Percentiles rank a stretch among this genome's conserved stretches.
Conservation (phyloP, 169 alveolate species). For the Prorocentrum cordatum region DNA sequence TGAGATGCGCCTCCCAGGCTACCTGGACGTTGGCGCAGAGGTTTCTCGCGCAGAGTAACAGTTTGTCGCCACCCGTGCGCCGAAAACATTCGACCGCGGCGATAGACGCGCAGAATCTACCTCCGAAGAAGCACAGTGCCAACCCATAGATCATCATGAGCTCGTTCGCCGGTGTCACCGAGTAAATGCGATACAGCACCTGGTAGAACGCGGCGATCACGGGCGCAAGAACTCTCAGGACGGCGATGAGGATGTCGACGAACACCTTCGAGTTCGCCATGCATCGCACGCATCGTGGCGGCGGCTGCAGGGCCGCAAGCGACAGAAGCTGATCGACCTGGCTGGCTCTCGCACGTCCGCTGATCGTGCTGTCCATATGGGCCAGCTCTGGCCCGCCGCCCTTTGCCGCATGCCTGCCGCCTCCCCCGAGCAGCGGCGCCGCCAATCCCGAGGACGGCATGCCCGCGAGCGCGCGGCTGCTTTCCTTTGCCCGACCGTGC, state of each 20-base stretch:
- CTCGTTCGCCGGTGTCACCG: conserved; percentile 6
- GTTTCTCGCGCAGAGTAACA: conserved; percentile 3
- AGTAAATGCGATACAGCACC: background rate
- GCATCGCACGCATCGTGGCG: conserved; percentile 36
- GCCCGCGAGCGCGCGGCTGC: too few relatives aligned
- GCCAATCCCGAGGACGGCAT: too few relatives aligned
- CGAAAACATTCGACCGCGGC: conserved; percentile 37
- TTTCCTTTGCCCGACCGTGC: too few relatives aligned
- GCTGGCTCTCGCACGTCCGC: too few relatives aligned
- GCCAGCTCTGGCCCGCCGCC: too few relatives aligned
- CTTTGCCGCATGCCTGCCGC: too few relatives aligned
- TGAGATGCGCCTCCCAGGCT: too few relatives aligned
- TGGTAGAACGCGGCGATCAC: background rate
- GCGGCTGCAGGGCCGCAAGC: background rate
- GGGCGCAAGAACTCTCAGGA: background rate
- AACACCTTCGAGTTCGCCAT: background rate
- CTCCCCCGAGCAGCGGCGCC: too few relatives aligned
- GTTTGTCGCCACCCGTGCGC: conserved; percentile 44
- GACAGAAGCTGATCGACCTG: too few relatives aligned
- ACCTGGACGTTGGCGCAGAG: too few relatives aligned
- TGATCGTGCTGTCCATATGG: too few relatives aligned
- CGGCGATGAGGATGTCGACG: background rate
- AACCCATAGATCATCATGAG: conserved; percentile 25
- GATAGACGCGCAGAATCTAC: conserved; percentile 30
- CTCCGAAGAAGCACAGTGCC: conserved; percentile 36